These are phyloP conservation scores for Phytopythium cucurbitacearum DNA, from an alignment of 352 stramenopile species.

Conservation along the genomic window DNA sequence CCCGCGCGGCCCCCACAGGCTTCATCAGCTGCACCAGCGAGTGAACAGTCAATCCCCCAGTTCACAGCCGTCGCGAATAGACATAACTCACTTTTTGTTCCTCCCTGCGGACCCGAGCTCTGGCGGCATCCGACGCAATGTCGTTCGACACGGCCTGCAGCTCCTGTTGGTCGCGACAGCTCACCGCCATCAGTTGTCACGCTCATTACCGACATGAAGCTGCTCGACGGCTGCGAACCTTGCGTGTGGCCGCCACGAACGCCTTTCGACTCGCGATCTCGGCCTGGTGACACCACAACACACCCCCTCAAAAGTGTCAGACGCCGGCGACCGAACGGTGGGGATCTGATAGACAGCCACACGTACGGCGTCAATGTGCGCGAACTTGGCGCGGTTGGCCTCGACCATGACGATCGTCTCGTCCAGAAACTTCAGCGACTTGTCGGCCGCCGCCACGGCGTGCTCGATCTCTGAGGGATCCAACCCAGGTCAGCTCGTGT, in stretches of 20 bases:
- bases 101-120: slow-evolving; percentile 49
- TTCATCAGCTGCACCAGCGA: slow-evolving; percentile 34
- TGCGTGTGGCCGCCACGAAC: slow-evolving; percentile 56
- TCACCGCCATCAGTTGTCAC: background rate
- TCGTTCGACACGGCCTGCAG: slow-evolving; percentile 50
- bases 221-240: slow-evolving; percentile 11
- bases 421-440: slow-evolving; percentile 78
- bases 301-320: slow-evolving; percentile 1
- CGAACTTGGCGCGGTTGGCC: slow-evolving; percentile 72
- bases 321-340: background rate
- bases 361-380: slow-evolving; percentile 71
- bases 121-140: slow-evolving; percentile 56
- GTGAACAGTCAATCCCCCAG: background rate
- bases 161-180: slow-evolving; percentile 26
- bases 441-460: slow-evolving; percentile 50
- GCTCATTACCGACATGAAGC: background rate
- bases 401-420: slow-evolving; percentile 83
- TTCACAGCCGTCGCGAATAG: background rate
- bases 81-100: slow-evolving; percentile 45
- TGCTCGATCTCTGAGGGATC: slow-evolving; percentile 48
- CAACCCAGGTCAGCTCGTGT: background rate
- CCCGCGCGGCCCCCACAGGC: slow-evolving; percentile 18
- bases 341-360: background rate
- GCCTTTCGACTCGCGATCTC: slow-evolving; percentile 64
- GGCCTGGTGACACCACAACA: slow-evolving; percentile 11